These are phyloP conservation scores for Talaromyces verruculosus DNA, from an alignment of 2,329 filamentous ascomycete species.

Conservation along the genomic window DNA sequence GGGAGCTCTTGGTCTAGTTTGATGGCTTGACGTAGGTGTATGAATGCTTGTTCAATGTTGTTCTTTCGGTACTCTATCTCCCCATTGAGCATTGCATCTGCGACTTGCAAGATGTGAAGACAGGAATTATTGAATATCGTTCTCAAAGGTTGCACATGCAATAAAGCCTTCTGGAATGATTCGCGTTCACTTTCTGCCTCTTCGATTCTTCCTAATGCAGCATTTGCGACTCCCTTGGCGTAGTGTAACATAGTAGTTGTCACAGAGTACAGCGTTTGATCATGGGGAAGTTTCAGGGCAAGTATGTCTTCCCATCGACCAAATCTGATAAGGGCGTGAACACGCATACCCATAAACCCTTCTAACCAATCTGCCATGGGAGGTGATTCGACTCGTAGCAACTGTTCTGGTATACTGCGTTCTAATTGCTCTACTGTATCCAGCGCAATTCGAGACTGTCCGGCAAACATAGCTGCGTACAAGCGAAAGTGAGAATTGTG, in stretches of 20 bases:
- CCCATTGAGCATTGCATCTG: constrained; percentile 56
- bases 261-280: constrained; percentile 62
- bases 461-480: constrained; percentile 73
- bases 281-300: constrained; percentile 17
- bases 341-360: constrained; percentile 21
- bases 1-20: constrained; percentile 57
- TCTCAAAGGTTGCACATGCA: constrained; percentile 56
- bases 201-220: constrained; percentile 54
- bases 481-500: constrained; percentile 72
- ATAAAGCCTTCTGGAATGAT: constrained; percentile 52
- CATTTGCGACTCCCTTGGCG: constrained; percentile 63
- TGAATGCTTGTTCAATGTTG: constrained; percentile 58
- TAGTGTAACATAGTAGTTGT: constrained; percentile 67
- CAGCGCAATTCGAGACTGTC: constrained; percentile 60
- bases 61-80: constrained; percentile 66
- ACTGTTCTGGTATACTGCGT: constrained; percentile 57
- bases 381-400: constrained; percentile 45
- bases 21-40: constrained; percentile 56
- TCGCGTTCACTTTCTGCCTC: constrained; percentile 44
- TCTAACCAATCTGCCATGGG: constrained; percentile 26
- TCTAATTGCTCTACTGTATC: constrained; percentile 60
- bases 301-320: constrained; percentile 24
- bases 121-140: constrained; percentile 67
- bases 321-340: constrained; percentile 23
- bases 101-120: constrained; percentile 60